Conservation (phyloP, 148 eudicot species). For the Amaranthus cruentus region DNA sequence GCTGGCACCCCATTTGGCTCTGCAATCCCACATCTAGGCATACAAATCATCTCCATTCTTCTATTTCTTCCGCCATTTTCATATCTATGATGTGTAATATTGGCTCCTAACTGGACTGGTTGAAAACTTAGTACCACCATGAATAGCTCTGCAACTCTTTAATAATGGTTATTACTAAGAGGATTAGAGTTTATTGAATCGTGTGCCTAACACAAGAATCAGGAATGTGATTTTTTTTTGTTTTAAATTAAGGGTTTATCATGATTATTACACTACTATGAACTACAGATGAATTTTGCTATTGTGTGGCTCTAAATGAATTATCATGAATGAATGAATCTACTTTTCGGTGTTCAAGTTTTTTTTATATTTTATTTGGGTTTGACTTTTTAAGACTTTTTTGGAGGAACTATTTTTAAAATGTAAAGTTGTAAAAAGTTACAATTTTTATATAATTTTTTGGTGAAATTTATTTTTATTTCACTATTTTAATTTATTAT, state of each 20-base stretch:
- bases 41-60: neutral
- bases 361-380: neutral
- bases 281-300: neutral
- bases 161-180: neutral
- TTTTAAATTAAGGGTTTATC: neutral
- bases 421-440: neutral
- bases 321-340: neutral
- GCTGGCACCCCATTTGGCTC: constrained; percentile 76
- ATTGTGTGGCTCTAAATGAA: neutral
- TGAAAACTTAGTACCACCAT: constrained; percentile 65
- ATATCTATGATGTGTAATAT: constrained; percentile 5
- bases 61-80: neutral
- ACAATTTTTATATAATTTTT: no score
- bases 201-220: neutral
- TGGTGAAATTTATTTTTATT: no score
- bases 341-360: neutral
- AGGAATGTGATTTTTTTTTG: neutral
- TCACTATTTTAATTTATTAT: no score
- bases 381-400: neutral
- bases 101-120: constrained; percentile 31
- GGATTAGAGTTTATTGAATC: neutral
- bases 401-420: neutral
- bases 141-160: neutral
- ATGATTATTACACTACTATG: neutral
- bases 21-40: constrained; percentile 48